Percentiles rank a stretch among this genome's conserved stretches.
Conservation (phyloP, 2,329 filamentous ascomycete genomes). For the Helotiales sp. region DNA sequence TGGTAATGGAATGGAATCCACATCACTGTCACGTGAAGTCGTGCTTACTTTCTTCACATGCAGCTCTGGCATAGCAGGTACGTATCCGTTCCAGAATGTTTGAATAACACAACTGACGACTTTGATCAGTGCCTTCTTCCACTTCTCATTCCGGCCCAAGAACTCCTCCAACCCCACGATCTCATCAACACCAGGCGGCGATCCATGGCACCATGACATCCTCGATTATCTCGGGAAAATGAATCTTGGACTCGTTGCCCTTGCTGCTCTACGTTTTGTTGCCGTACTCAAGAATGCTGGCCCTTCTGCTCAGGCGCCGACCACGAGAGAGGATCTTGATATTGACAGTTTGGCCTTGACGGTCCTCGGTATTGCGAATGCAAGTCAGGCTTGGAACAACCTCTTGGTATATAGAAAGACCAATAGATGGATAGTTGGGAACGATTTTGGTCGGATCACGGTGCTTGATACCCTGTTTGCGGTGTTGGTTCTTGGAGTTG, state of each 20-base stretch:
- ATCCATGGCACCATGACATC: slow-evolving; percentile 6
- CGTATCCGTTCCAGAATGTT: too few relatives aligned
- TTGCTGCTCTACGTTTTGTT: slow-evolving; percentile 1
- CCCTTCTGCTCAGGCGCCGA: neutral
- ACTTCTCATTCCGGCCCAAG: slow-evolving; percentile 2
- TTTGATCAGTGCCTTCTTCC: slow-evolving; percentile 2
- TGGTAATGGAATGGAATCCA: neutral
- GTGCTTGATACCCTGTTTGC: slow-evolving; percentile 8
- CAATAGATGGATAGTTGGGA: slow-evolving; percentile 1
- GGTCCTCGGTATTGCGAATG: slow-evolving; percentile 4
- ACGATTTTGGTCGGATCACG: slow-evolving; percentile 5
- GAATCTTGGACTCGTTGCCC: neutral
- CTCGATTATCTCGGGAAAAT: slow-evolving; percentile 5
- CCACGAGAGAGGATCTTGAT: slow-evolving; percentile 1
- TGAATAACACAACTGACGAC: neutral
- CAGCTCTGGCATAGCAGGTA: slow-evolving; percentile 8
- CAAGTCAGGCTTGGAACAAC: slow-evolving; percentile 6
- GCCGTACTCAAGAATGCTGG: neutral
- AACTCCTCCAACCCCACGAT: neutral
- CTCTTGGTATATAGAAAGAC: neutral
- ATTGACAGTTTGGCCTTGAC: slow-evolving; percentile 8
- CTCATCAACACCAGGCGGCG: neutral
- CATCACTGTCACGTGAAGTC: neutral
- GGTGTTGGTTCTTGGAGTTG: neutral
- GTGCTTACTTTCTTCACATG: neutral